Evolutionary conservation across 2,329 filamentous ascomycete species (phyloP), one percentile per base, ranked within the genome.

Genomic region (Whalleya microplaca): DNA sequence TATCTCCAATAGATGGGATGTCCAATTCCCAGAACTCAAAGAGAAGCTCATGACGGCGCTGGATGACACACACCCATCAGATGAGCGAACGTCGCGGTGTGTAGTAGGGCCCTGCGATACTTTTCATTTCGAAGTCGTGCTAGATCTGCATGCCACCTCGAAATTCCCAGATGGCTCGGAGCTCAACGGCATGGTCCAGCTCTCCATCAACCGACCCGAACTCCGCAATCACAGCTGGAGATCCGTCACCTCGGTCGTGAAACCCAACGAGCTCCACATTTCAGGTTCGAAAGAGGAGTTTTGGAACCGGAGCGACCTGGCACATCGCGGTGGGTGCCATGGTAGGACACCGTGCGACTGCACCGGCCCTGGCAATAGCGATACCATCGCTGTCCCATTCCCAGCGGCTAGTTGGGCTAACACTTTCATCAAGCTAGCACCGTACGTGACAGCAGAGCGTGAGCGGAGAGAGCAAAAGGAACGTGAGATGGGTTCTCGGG

Each of bases 71-170:
- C 64, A 66, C 16, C 66, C 67, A 1, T 65, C 63, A 2, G 70
- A 72, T 21, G 70, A 72, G 57, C 63, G 60, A n/a, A 68, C 66
- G 21, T 71, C 70, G 3, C 67, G 70, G 3, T 72, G 70, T 42
- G 70, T 72, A 7, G 64, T 72, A 21, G 70, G 70, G 2, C 80
- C 80, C 40, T 83, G 84, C 56, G 80, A 83, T 59, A 80, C 87
- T 37, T 74, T 88, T 59, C 84, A 88, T 72, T 84, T 87, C 75
- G 84, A 86, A 58, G 78, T 83, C 3, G 83, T 83, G 0, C 76
- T 88, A 6, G 80, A 86, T 59, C 71, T 87, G 2, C 82, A 85
- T 66, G 78, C 84, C 59, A 80, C 80, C 45, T 79, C 78, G 63
- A 79, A 80, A 55, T 85, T 86, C 64, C 84, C 84, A 3, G 73